Base-by-base conservation (phyloP, 441 rosid species). In the Populus hybrid region DNA sequence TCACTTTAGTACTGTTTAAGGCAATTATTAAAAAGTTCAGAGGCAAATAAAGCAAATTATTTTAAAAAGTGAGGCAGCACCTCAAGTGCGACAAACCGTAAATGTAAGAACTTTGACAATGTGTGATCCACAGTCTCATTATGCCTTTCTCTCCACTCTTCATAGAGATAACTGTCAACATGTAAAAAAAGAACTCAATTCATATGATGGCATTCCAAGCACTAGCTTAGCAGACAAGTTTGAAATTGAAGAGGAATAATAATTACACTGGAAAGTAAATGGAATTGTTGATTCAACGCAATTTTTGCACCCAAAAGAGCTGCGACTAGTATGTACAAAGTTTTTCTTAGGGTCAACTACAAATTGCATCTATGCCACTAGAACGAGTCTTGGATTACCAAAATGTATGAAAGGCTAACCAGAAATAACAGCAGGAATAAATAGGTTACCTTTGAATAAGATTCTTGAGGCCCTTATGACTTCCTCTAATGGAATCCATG, bases 401-500 rank as follows among this genome's bases (percentile, higher is more conserved):
- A 50, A 50, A 16, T 8, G 59, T 50, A 50, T 50, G 10, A 7
- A 68, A 53, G 16, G 1, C 32, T 21, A 34, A 18, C 8, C 11
- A 64, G 53, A 3, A 16, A 50, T 53, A 42, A 12, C 11, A 1
- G 1, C 5, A 75, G 30, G 26, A 72, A 19, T 3, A 69, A 24
- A 26, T 16, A 28, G 9, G 67, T 84, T 82, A 94, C 98, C 98
- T 88, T 72, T 84, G 95, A 67, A 94, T 69, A 77, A 92, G 88
- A 76, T 89, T 87, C 81, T 86, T 82, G 59, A 94, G 92, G 82
- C 91, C 98, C 78, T 82, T 81, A 70, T 91, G 98, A 82, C 93
- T 91, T 85, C 98, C 97, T 83, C 79, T 88, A 57, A 92, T 91
- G 66, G 98, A 94, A 82, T 94, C 88, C 93, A 94, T 89, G 88